Conservation (phyloP, 106 monocot genomes). For the Phalaenopsis equestris region DNA sequence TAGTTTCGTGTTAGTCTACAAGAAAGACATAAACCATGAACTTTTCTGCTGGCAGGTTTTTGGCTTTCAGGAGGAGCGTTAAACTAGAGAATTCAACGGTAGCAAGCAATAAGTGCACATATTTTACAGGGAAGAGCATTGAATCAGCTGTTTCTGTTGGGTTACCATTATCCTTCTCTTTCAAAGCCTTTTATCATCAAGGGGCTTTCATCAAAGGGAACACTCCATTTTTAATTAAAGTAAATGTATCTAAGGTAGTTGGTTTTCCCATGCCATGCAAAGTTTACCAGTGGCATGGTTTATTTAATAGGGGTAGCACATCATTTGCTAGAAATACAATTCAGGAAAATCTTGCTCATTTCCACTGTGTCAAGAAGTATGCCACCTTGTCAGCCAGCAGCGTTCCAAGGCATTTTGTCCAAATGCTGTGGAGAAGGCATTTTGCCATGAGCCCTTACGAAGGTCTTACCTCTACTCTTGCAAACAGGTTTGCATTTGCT, state of each 20-base stretch:
- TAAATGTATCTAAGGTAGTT: background rate
- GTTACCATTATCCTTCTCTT: background rate
- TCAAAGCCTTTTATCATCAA: constrained; percentile 16
- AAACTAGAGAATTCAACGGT: constrained; percentile 13
- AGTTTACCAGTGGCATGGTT: background rate
- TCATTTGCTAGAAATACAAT: constrained; percentile 3
- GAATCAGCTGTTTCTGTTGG: constrained; percentile 9
- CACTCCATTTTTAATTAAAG: constrained; percentile 9
- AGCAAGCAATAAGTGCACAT: constrained; percentile 5
- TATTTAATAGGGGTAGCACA: constrained; percentile 5
- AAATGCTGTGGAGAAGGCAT: constrained; percentile 49
- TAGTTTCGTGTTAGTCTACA: background rate
- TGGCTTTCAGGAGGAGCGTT: constrained; percentile 15
- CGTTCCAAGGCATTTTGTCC: constrained; percentile 16
- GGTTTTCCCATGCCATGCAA: background rate
- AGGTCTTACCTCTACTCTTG: constrained; percentile 9
- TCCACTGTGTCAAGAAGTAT: constrained; percentile 18
- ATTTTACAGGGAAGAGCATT: background rate
- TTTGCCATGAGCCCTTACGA: constrained; percentile 14
- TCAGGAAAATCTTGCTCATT: constrained; percentile 9
- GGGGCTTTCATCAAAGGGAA: constrained; percentile 8
- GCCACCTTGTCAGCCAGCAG: constrained; percentile 5
- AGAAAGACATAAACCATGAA: background rate
- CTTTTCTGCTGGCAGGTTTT: constrained; percentile 21
- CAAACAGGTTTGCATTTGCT: constrained; percentile 43